These are phyloP conservation scores for Coemansia sp. DNA, from an alignment of 192 early-diverging fungal species.

Conservation along the genomic window DNA sequence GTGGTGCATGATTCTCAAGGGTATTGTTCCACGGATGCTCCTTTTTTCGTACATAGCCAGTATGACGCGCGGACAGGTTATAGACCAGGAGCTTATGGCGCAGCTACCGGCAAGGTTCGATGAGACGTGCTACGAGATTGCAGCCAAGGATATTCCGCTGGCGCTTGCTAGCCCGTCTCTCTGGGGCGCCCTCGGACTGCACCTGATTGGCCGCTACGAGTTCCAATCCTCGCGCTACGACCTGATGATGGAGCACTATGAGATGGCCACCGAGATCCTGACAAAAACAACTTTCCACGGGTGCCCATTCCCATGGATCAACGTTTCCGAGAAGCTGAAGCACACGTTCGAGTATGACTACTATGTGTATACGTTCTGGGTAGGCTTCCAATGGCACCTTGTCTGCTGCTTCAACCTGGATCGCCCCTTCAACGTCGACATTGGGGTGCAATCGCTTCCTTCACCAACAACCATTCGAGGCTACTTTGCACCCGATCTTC, in stretches of 20 bases:
- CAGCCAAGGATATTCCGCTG: conserved; percentile 29
- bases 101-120: conserved; percentile 47
- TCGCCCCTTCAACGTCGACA: conserved; percentile 36
- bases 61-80: conserved; percentile 46
- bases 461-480: conserved; percentile 26
- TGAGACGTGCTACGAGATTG: conserved; percentile 51
- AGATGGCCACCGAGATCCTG: conserved; percentile 51
- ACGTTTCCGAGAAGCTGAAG: conserved; percentile 24
- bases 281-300: conserved; percentile 38
- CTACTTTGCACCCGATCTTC: conserved; percentile 43
- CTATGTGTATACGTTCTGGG: conserved; percentile 54
- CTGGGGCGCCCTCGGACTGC: conserved; percentile 47
- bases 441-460: conserved; percentile 24
- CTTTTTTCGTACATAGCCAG: conserved; percentile 47
- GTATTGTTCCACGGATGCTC: conserved; percentile 43
- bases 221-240: conserved; percentile 51
- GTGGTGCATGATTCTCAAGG: conserved; percentile 55
- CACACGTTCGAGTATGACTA: conserved; percentile 51
- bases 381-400: conserved; percentile 51
- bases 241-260: conserved; percentile 46
- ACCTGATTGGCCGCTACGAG: conserved; percentile 49
- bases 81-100: conserved; percentile 31
- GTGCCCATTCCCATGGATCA: conserved; percentile 40
- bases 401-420: conserved; percentile 51
- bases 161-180: conserved; percentile 32